phyloP scores from a whole-genome alignment of 169 alveolate genomes.

The Cytauxzoon felis region DNA sequence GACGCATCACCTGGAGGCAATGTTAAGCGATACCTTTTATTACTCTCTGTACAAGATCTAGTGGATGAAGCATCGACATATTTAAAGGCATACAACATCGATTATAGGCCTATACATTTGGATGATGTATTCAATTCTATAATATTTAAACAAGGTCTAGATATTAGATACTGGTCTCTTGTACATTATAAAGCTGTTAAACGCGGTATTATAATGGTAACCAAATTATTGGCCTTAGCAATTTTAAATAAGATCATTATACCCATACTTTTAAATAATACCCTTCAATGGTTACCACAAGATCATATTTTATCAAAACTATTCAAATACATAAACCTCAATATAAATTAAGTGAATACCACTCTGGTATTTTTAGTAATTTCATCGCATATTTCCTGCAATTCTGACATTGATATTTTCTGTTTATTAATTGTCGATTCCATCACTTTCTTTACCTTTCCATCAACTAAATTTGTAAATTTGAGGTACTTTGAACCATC shows the following conservation, averaged over 20 bases:
- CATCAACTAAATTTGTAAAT: no score
- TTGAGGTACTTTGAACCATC: no score
- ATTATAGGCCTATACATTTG: background rate
- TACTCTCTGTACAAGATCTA: background rate
- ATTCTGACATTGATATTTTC: no score
- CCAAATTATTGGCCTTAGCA: conserved; percentile 1
- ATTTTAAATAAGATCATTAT: conserved; percentile 10
- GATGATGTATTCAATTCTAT: background rate
- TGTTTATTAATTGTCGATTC: no score
- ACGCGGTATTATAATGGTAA: conserved; percentile 6
- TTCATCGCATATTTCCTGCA: no score
- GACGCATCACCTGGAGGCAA: conserved; percentile 48
- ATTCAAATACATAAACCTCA: background rate
- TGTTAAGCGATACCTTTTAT: background rate
- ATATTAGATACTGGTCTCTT: conserved; percentile 16
- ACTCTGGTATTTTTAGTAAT: no score
- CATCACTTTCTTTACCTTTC: no score
- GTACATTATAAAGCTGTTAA: conserved; percentile 20
- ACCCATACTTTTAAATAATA: conserved; percentile 6
- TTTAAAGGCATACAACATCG: background rate
- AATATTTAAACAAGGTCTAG: background rate
- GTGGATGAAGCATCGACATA: background rate
- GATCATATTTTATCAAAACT: background rate
- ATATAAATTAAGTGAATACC: background rate
- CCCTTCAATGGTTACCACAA: background rate